These are phyloP conservation scores for Scleroderma bovista DNA, from an alignment of 768 basidiomycete species.

Conservation along the genomic window DNA sequence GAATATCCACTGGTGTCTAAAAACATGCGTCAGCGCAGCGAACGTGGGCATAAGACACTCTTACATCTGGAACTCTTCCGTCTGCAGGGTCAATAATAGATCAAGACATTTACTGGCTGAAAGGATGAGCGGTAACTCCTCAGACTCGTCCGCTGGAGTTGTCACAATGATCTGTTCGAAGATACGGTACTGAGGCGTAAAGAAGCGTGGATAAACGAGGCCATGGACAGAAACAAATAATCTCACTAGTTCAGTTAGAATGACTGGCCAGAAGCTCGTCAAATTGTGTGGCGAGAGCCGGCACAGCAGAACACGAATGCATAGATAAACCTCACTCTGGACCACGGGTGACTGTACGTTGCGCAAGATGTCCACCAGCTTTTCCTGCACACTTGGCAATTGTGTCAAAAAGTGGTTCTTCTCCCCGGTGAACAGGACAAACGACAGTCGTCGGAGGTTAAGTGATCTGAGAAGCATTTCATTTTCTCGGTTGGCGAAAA, in stretches of 20 bases:
- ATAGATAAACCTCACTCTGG: constrained; percentile 92
- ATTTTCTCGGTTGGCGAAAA: constrained; percentile 92
- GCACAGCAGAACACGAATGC: constrained; percentile 85
- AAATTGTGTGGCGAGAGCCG: constrained; percentile 87
- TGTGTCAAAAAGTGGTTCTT: constrained; percentile 89
- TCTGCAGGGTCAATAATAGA: constrained; percentile 86
- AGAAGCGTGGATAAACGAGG: not conserved
- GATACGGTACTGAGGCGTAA: constrained; percentile 66
- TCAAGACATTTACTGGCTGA: constrained; percentile 94
- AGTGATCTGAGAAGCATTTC: constrained; percentile 86
- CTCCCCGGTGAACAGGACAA: constrained; percentile 80
- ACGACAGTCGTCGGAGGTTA: constrained; percentile 83
- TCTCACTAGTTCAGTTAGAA: constrained; percentile 84
- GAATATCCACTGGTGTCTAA: constrained; percentile 96
- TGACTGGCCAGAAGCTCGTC: constrained; percentile 94
- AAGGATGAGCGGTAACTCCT: constrained; percentile 76
- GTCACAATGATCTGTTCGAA: constrained; percentile 76
- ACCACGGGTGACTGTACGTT: constrained; percentile 77
- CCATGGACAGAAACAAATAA: not conserved
- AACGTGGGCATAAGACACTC: constrained; percentile 3
- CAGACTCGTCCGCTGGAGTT: constrained; percentile 76
- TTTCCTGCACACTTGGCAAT: constrained; percentile 93
- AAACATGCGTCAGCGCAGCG: constrained; percentile 4
- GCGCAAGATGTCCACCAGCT: constrained; percentile 86
- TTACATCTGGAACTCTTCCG: constrained; percentile 97